Percentiles rank a stretch among this genome's conserved stretches.
These are phyloP conservation scores for Candida endomychidarum DNA, from an alignment of 805 yeast species.

Conservation along the genomic window DNA sequence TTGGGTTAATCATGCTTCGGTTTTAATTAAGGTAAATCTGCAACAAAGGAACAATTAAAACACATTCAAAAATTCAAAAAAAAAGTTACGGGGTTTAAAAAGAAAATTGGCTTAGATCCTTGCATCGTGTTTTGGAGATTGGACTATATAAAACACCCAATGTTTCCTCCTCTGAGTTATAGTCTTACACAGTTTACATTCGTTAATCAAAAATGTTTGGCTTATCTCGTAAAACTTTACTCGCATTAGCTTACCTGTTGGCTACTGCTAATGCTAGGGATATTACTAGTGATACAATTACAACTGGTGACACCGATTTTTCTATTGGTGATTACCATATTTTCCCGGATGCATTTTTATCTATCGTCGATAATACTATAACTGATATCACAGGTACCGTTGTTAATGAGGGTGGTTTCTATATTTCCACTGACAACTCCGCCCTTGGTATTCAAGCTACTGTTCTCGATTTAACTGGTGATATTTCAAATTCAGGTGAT, in stretches of 20 bases:
- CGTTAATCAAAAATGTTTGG: slow-evolving; percentile 3
- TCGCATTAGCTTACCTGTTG: neutral
- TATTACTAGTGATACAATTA: slow-evolving; percentile 18
- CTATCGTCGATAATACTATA: slow-evolving; percentile 24
- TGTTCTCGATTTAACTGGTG: slow-evolving; percentile 7
- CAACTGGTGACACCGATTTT: slow-evolving; percentile 19
- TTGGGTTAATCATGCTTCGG: too few species aligned
- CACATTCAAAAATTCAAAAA: too few species aligned
- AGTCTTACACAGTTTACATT: too few species aligned
- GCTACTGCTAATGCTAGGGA: slow-evolving; percentile 11
- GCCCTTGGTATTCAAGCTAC: slow-evolving; percentile 19
- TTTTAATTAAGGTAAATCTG: too few species aligned
- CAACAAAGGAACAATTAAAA: too few species aligned
- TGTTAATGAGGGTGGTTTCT: slow-evolving; percentile 19
- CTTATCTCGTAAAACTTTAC: neutral
- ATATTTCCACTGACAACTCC: slow-evolving; percentile 19
- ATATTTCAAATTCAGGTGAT: slow-evolving; percentile 15
- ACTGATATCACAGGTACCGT: slow-evolving; percentile 23
- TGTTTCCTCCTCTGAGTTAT: too few species aligned
- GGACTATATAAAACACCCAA: neutral
- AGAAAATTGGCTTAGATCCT: too few species aligned
- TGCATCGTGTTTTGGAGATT: too few species aligned
- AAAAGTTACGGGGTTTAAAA: too few species aligned
- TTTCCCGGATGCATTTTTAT: slow-evolving; percentile 23
- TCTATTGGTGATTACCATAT: slow-evolving; percentile 22